A percentile compares a stretch with the other conserved stretches of the same genome.
Evolutionary conservation across 2,329 filamentous ascomycete genomes (phyloP).

Genomic region (Fusarium sp.): DNA sequence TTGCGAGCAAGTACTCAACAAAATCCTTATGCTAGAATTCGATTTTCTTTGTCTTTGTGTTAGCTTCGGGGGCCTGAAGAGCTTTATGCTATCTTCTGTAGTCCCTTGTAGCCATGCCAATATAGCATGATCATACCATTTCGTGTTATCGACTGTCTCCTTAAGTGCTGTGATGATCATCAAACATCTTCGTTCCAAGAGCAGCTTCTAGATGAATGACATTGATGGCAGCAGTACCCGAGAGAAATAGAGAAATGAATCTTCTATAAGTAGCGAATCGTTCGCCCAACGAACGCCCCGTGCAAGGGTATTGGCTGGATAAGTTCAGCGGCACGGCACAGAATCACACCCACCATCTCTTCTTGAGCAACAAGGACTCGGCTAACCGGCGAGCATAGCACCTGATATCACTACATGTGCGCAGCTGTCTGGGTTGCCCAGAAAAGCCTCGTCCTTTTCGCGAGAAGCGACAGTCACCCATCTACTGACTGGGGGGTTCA

Average conservation of each 20-base stretch:
- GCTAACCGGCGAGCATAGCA: background rate
- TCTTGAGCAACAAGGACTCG: background rate
- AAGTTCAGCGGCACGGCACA: background rate
- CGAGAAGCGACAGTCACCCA: background rate
- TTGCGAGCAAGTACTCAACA: background rate
- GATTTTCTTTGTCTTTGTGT: background rate
- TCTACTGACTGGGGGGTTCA: background rate
- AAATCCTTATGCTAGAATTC: background rate
- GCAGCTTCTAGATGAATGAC: background rate
- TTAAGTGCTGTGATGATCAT: background rate
- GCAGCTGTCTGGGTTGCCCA: background rate
- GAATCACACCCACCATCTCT: background rate
- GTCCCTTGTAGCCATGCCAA: background rate
- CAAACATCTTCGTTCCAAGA: background rate
- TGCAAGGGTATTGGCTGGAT: background rate
- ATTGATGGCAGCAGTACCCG: background rate
- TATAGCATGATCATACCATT: background rate
- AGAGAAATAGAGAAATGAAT: too few species aligned
- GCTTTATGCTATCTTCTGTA: background rate
- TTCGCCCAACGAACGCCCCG: background rate
- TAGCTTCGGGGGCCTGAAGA: background rate
- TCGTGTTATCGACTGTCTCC: background rate
- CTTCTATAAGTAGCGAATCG: background rate
- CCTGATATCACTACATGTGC: background rate
- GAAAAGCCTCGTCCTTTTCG: background rate